Percentiles rank a stretch among this genome's conserved stretches.
Evolutionary conservation across 768 basidiomycete genomes (phyloP).

Genomic region (Termitomyces titanicus): DNA sequence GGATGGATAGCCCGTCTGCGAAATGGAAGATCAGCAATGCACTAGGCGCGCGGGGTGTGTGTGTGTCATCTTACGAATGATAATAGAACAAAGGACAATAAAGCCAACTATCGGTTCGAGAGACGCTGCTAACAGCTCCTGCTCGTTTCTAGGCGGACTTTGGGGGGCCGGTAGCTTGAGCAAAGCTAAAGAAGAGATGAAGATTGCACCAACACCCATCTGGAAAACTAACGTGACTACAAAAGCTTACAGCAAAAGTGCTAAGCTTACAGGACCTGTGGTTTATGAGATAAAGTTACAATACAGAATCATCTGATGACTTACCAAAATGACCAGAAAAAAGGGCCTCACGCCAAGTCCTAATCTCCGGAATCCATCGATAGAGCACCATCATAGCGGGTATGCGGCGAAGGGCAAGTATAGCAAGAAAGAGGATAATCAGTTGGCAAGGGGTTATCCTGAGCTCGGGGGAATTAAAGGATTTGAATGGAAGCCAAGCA

Average conservation of each 20-base stretch:
- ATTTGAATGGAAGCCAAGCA: slow-evolving; percentile 75
- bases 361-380: slow-evolving; percentile 83
- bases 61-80: slow-evolving; percentile 51
- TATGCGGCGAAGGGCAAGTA: slow-evolving; percentile 76
- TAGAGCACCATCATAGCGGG: slow-evolving; percentile 77
- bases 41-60: too few species aligned
- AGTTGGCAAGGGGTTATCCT: slow-evolving; percentile 72
- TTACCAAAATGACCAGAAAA: slow-evolving; percentile 91
- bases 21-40: background rate
- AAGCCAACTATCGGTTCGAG: slow-evolving; percentile 87
- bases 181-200: slow-evolving; percentile 75
- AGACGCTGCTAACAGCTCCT: slow-evolving; percentile 67
- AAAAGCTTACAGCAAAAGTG: background rate
- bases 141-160: slow-evolving; percentile 59
- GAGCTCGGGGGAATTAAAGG: slow-evolving; percentile 52
- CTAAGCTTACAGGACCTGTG: slow-evolving; percentile 48
- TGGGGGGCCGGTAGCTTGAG: slow-evolving; percentile 54
- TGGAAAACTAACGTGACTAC: slow-evolving; percentile 23
- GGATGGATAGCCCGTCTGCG: slow-evolving; percentile 17
- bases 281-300: background rate
- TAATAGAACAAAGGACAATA: slow-evolving; percentile 81
- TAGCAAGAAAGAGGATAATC: slow-evolving; percentile 57
- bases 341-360: slow-evolving; percentile 78
- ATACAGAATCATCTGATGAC: slow-evolving; percentile 3
- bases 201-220: slow-evolving; percentile 93